These are phyloP conservation scores for Acacia confusa DNA, from an alignment of 306 rosid species.

Conservation along the genomic window DNA sequence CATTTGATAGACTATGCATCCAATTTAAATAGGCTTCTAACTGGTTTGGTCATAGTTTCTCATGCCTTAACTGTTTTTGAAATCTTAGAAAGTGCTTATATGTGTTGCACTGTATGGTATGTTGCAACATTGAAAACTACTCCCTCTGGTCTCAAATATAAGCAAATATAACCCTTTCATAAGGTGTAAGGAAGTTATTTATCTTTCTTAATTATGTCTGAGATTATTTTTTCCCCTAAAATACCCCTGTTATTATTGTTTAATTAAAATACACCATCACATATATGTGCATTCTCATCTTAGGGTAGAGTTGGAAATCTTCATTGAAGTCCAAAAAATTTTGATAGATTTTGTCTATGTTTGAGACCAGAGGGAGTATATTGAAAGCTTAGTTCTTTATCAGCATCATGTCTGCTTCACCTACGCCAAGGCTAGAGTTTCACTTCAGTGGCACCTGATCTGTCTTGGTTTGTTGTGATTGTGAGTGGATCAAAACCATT, in stretches of 20 bases:
- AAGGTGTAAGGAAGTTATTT: not conserved
- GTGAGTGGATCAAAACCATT: not conserved
- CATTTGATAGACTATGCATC: not conserved
- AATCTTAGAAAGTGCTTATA: constrained; percentile 19
- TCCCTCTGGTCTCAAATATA: not conserved
- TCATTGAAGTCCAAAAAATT: too few relatives aligned
- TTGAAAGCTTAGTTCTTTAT: constrained; percentile 8
- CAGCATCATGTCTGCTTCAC: constrained; percentile 26
- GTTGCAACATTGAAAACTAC: constrained; percentile 6
- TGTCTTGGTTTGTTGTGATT: constrained; percentile 11
- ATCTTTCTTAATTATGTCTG: not conserved
- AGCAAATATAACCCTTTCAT: not conserved
- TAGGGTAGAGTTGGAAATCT: too few relatives aligned
- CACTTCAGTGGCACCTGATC: constrained; percentile 12
- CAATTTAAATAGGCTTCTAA: not conserved
- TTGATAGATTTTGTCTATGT: too few relatives aligned
- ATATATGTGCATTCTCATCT: not conserved
- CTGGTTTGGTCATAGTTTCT: not conserved
- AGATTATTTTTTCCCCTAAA: too few relatives aligned
- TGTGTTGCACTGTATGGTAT: not conserved
- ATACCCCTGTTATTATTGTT: not conserved
- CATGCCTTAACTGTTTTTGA: constrained; percentile 20
- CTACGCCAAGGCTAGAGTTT: constrained; percentile 14
- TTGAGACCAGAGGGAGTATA: not conserved
- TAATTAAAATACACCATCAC: not conserved